Evolutionary conservation across 164 flowering plant species (phyloP).

Genomic region (Umbellularia californica): DNA sequence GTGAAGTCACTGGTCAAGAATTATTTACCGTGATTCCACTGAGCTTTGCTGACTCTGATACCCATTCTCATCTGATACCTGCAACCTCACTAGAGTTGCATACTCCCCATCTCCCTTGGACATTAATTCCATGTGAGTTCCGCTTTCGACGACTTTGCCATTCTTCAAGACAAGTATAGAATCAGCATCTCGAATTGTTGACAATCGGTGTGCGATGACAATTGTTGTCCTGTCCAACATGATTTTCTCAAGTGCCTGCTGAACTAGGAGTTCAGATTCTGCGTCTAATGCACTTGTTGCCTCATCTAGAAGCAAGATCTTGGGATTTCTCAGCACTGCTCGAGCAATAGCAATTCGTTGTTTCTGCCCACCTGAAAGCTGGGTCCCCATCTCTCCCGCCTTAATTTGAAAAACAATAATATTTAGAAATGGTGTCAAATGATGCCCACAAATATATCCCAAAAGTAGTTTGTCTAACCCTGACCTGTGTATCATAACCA

Average conservation of each 20-base stretch:
- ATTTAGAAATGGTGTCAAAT: neutral
- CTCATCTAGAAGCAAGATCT: conserved; percentile 35
- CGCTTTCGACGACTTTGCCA: conserved; percentile 63
- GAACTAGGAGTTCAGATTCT: conserved; percentile 50
- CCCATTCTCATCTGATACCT: conserved; percentile 24
- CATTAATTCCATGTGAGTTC: conserved; percentile 50
- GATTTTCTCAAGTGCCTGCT: conserved; percentile 44
- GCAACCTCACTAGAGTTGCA: conserved; percentile 53
- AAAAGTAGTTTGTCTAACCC: neutral
- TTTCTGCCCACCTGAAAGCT: conserved; percentile 55
- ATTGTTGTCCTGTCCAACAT: conserved; percentile 46
- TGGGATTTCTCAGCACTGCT: conserved; percentile 28
- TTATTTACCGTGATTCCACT: conserved; percentile 7
- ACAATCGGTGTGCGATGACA: conserved; percentile 43
- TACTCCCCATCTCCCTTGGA: conserved; percentile 51
- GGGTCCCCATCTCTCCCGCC: conserved; percentile 56
- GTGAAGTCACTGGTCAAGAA: neutral
- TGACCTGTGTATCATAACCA: conserved; percentile 69
- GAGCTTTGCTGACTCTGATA: conserved; percentile 11
- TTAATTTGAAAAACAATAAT: conserved; percentile 15
- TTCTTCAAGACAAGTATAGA: conserved; percentile 42
- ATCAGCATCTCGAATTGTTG: conserved; percentile 40
- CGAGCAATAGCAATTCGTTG: conserved; percentile 43
- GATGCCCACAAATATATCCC: neutral
- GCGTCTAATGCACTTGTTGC: conserved; percentile 56